These are phyloP conservation scores for Clarireedia hainanense DNA, from an alignment of 2,329 filamentous ascomycete species.

Conservation along the genomic window DNA sequence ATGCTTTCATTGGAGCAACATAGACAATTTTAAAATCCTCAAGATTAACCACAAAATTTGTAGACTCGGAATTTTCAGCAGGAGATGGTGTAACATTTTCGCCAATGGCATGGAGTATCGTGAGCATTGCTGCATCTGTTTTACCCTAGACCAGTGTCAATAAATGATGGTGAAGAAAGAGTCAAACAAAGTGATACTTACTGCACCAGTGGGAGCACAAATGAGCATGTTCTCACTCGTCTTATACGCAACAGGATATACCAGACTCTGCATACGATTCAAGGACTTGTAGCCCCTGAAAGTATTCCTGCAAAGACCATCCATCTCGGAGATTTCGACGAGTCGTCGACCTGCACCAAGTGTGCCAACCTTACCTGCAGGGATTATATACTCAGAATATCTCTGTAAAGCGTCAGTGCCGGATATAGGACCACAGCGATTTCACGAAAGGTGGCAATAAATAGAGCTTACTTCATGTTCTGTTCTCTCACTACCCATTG, in stretches of 20 bases:
- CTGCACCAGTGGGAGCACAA: conserved; percentile 90
- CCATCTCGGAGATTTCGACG: conserved; percentile 71
- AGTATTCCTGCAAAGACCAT: conserved; percentile 81
- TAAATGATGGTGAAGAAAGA: no score
- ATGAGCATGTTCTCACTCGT: conserved; percentile 99
- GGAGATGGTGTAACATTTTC: conserved; percentile 80
- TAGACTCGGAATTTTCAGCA: conserved; percentile 61
- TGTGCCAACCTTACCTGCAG: conserved; percentile 70
- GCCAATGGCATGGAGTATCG: conserved; percentile 81
- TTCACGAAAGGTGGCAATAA: background rate
- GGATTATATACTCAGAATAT: conserved; percentile 86
- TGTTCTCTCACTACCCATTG: conserved; percentile 61
- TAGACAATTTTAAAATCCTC: conserved; percentile 98
- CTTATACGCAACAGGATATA: conserved; percentile 91
- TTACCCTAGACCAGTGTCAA: conserved; percentile 54
- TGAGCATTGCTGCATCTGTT: conserved; percentile 96
- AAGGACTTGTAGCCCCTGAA: conserved; percentile 90
- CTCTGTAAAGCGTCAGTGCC: conserved; percentile 42
- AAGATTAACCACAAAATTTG: conserved; percentile 71
- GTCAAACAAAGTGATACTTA: conserved; percentile 32
- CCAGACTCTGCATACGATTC: conserved; percentile 96
- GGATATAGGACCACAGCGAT: background rate
- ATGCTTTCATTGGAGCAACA: conserved; percentile 96
- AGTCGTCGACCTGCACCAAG: conserved; percentile 67
- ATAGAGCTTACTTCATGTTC: conserved; percentile 43